Conservation (phyloP, 768 basidiomycete genomes). For the Xerocomellus dryophilus region DNA sequence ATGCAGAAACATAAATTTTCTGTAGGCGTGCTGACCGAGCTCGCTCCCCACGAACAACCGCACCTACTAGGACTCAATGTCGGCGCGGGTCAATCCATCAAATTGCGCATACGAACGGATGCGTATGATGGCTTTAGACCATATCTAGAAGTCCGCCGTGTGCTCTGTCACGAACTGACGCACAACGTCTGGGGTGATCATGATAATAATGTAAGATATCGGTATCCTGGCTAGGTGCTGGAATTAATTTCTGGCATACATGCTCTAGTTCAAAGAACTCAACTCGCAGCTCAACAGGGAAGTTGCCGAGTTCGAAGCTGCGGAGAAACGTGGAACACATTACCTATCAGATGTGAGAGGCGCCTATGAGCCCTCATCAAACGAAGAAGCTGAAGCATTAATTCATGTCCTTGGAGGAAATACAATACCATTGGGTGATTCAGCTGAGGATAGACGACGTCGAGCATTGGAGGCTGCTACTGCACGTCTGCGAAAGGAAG, state of each 20-base stretch:
- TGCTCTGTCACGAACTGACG: slow-evolving; percentile 74
- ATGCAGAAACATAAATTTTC: slow-evolving; percentile 70
- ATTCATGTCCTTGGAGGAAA: slow-evolving; percentile 55
- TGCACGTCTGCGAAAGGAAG: slow-evolving; percentile 56
- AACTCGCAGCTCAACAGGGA: slow-evolving; percentile 74
- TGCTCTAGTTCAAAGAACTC: slow-evolving; percentile 62
- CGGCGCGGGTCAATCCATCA: slow-evolving; percentile 59
- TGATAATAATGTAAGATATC: slow-evolving; percentile 58
- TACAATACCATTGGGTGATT: slow-evolving; percentile 35
- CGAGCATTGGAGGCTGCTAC: slow-evolving; percentile 60
- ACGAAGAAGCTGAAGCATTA: slow-evolving; percentile 55
- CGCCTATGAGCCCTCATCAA: slow-evolving; percentile 50
- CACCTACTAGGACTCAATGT: slow-evolving; percentile 67
- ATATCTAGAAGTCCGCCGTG: slow-evolving; percentile 61
- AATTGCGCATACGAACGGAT: slow-evolving; percentile 67
- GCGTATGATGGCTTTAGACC: slow-evolving; percentile 67
- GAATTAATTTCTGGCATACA: neutral
- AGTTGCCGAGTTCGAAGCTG: slow-evolving; percentile 64
- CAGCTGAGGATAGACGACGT: slow-evolving; percentile 54
- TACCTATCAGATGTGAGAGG: slow-evolving; percentile 38
- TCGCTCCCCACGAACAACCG: slow-evolving; percentile 76
- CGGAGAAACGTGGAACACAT: slow-evolving; percentile 51
- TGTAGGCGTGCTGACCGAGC: slow-evolving; percentile 69
- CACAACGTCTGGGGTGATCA: slow-evolving; percentile 76
- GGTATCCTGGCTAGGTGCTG: neutral